Conservation (phyloP, 2,329 filamentous ascomycete genomes). For the Fusarium circinatum region DNA sequence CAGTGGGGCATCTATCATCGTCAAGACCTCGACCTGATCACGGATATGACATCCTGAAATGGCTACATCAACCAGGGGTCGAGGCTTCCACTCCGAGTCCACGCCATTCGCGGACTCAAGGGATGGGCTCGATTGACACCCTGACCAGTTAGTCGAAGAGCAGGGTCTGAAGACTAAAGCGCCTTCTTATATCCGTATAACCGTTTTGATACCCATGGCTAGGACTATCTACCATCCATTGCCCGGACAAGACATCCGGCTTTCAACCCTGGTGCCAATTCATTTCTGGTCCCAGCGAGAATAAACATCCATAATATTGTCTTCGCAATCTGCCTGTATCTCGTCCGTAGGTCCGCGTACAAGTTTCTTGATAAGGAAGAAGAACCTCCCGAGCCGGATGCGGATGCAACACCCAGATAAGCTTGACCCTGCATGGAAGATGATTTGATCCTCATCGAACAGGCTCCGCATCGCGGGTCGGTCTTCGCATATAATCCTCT, state of each 20-base stretch:
- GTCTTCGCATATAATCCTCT: not conserved
- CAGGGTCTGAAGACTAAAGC: not conserved
- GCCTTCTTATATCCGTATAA: not conserved
- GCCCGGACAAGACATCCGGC: not conserved
- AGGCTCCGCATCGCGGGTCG: not conserved
- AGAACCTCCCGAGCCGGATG: not conserved
- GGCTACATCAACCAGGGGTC: constrained; percentile 5
- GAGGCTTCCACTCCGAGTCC: constrained; percentile 1
- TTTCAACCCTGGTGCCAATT: not conserved
- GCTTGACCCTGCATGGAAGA: not conserved
- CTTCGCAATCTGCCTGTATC: not conserved
- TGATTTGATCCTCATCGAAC: not conserved
- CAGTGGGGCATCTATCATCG: not conserved
- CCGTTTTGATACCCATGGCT: not conserved
- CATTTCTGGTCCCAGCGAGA: not conserved
- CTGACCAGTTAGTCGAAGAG: not conserved
- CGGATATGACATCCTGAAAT: constrained; percentile 22
- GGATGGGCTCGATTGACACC: not conserved
- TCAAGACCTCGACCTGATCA: constrained; percentile 1
- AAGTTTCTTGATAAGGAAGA: not conserved
- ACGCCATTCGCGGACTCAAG: constrained; percentile 2
- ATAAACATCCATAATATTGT: not conserved
- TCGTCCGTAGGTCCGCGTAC: not conserved
- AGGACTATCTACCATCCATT: not conserved
- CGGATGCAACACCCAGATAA: not conserved